These are phyloP conservation scores for Teratosphaeria epicoccoides DNA, from an alignment of 2,329 filamentous ascomycete genomes.

Conservation along the genomic window DNA sequence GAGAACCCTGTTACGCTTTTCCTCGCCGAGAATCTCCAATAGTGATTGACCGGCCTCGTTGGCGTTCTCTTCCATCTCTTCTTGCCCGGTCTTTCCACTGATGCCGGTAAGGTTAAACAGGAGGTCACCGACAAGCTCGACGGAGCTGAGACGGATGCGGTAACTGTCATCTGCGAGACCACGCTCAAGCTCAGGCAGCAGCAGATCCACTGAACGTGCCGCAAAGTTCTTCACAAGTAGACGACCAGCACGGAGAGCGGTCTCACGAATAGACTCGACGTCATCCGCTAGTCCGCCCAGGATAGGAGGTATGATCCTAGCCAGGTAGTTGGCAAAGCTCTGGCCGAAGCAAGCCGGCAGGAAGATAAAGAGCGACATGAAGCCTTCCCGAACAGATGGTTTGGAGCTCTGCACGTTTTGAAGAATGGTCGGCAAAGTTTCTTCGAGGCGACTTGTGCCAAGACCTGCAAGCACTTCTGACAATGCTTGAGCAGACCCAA, in stretches of 20 bases:
- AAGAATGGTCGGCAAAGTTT: conserved; percentile 88
- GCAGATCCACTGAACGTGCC: conserved; percentile 81
- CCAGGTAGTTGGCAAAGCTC: conserved; percentile 92
- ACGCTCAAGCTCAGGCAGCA: conserved; percentile 88
- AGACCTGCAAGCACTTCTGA: conserved; percentile 92
- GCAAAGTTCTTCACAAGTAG: conserved; percentile 98
- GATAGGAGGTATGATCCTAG: conserved; percentile 90
- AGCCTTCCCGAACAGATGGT: conserved; percentile 83
- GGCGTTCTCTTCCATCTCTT: conserved; percentile 69
- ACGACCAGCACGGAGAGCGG: conserved; percentile 84
- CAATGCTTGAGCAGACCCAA: conserved; percentile 92
- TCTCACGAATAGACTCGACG: conserved; percentile 91
- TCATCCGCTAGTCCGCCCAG: conserved; percentile 90
- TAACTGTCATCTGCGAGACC: conserved; percentile 96
- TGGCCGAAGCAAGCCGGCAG: conserved; percentile 98
- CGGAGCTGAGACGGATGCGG: conserved; percentile 93
- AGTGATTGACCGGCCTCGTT: conserved; percentile 88
- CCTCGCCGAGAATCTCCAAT: conserved; percentile 85
- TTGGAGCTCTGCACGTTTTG: conserved; percentile 93
- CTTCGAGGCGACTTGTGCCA: conserved; percentile 83
- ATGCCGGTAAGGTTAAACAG: conserved; percentile 97
- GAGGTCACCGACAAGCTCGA: conserved; percentile 91
- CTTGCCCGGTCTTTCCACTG: conserved; percentile 63
- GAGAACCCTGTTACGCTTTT: conserved; percentile 92
- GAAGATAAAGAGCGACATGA: conserved; percentile 99